These are phyloP conservation scores for Neurospora hispaniola DNA, from an alignment of 495 filamentous ascomycete species.

Conservation along the genomic window DNA sequence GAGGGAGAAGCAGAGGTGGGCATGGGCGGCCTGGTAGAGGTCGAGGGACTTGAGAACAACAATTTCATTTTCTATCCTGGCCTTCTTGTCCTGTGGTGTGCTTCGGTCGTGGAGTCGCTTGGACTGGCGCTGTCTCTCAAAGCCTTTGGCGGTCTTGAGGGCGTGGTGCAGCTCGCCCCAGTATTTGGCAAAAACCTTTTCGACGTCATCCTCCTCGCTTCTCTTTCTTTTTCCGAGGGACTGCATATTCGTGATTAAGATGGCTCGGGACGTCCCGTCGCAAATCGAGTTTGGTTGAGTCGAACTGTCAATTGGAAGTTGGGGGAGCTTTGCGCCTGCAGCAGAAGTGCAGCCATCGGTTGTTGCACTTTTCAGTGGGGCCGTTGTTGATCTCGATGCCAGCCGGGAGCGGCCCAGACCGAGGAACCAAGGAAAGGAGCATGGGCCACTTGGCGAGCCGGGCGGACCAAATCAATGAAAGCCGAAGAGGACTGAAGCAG, in stretches of 20 bases:
- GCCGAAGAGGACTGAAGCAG: background rate
- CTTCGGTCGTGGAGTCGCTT: slow-evolving; percentile 61
- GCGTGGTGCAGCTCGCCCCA: slow-evolving; percentile 52
- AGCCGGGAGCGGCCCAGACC: background rate
- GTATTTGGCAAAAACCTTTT: slow-evolving; percentile 46
- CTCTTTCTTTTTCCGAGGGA: slow-evolving; percentile 32
- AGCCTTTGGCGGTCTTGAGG: slow-evolving; percentile 72
- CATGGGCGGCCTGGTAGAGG: slow-evolving; percentile 49
- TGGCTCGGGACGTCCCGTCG: background rate
- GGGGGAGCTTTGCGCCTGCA: background rate
- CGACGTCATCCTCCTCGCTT: slow-evolving; percentile 26
- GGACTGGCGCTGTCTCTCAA: slow-evolving; percentile 80
- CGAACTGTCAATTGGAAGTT: background rate
- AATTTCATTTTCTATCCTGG: slow-evolving; percentile 61
- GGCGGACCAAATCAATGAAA: background rate
- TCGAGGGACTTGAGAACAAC: slow-evolving; percentile 65
- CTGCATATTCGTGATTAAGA: slow-evolving; percentile 22
- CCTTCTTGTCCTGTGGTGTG: slow-evolving; percentile 36
- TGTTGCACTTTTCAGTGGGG: background rate
- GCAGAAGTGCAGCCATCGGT: background rate
- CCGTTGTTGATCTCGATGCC: background rate
- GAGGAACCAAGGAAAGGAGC: background rate
- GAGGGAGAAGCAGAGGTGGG: slow-evolving; percentile 67
- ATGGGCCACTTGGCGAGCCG: background rate
- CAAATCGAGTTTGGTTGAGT: background rate